Conservation (phyloP, 2,329 filamentous ascomycete genomes). For the Talaromyces sp. region DNA sequence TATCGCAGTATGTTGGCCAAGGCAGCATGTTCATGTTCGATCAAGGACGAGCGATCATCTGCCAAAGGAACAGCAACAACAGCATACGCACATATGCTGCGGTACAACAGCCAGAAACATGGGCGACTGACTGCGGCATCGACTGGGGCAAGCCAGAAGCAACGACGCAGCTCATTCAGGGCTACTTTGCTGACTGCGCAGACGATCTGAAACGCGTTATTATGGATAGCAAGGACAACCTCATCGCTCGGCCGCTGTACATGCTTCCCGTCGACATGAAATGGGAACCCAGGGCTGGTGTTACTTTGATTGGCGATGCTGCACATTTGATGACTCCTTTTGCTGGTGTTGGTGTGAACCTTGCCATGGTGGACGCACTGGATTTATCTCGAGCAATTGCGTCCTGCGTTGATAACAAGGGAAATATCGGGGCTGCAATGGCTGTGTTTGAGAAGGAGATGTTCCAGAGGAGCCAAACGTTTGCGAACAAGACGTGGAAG, state of each 20-base stretch:
- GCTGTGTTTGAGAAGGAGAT: constrained; percentile 4
- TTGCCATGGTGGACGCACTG: constrained; percentile 15
- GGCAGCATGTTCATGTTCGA: constrained; percentile 1
- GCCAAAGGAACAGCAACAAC: constrained; percentile 48
- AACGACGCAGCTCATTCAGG: constrained; percentile 34
- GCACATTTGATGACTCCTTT: constrained; percentile 15
- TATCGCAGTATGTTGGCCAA: constrained; percentile 1
- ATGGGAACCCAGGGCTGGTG: background rate
- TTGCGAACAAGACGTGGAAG: constrained; percentile 3
- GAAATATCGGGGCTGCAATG: background rate
- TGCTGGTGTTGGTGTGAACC: constrained; percentile 17
- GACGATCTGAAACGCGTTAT: constrained; percentile 33
- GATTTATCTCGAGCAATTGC: constrained; percentile 10
- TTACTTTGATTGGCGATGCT: constrained; percentile 4
- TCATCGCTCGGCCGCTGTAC: constrained; percentile 5
- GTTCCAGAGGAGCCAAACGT: constrained; percentile 1
- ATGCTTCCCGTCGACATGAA: background rate
- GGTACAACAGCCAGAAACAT: constrained; percentile 34
- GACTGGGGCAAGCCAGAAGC: constrained; percentile 37
- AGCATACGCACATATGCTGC: constrained; percentile 39
- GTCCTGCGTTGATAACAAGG: constrained; percentile 7
- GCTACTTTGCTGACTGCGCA: constrained; percentile 40
- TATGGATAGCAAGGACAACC: constrained; percentile 41
- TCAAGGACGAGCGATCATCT: constrained; percentile 20
- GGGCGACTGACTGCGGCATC: constrained; percentile 40